A percentile compares a stretch with the other conserved stretches of the same genome.
Conservation (phyloP, 495 filamentous ascomycete genomes). For the Acidiella bohemica region DNA sequence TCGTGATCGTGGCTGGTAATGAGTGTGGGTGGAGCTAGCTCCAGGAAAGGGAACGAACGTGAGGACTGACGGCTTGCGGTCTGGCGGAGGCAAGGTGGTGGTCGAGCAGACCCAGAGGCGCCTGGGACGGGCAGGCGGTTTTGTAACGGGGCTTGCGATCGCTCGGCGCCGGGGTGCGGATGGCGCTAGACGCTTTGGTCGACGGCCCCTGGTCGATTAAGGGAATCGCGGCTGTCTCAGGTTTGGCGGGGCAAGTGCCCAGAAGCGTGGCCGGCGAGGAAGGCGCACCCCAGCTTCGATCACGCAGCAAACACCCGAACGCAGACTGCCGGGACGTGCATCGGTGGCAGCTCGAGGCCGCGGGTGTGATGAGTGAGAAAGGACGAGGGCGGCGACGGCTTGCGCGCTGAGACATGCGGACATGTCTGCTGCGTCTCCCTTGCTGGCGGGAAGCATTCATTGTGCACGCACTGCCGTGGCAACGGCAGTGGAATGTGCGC, state of each 20-base stretch:
- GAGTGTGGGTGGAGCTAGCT: conserved; percentile 3
- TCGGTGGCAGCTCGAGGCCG: too few relatives aligned
- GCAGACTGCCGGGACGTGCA: too few relatives aligned
- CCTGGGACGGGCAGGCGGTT: not conserved
- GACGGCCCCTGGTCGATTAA: too few relatives aligned
- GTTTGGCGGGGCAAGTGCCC: too few relatives aligned
- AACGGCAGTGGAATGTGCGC: too few relatives aligned
- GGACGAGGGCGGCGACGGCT: too few relatives aligned
- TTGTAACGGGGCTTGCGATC: not conserved
- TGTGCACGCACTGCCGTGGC: too few relatives aligned
- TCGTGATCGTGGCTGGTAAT: not conserved
- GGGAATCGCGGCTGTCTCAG: not conserved
- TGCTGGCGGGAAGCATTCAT: too few relatives aligned
- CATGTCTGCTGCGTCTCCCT: too few relatives aligned
- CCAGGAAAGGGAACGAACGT: not conserved
- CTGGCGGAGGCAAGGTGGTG: not conserved
- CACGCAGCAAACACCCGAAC: not conserved
- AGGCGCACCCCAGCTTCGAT: not conserved
- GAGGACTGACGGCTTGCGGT: not conserved
- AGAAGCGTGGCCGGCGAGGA: too few relatives aligned
- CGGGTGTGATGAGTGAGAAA: too few relatives aligned
- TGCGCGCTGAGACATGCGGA: too few relatives aligned
- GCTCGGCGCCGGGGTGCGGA: not conserved
- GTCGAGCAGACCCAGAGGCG: not conserved
- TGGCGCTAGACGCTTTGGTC: not conserved